Percentiles rank a stretch among this genome's conserved stretches.
Evolutionary conservation across 352 stramenopile genomes (phyloP).

Genomic region (Phytophthora tentaculata): DNA sequence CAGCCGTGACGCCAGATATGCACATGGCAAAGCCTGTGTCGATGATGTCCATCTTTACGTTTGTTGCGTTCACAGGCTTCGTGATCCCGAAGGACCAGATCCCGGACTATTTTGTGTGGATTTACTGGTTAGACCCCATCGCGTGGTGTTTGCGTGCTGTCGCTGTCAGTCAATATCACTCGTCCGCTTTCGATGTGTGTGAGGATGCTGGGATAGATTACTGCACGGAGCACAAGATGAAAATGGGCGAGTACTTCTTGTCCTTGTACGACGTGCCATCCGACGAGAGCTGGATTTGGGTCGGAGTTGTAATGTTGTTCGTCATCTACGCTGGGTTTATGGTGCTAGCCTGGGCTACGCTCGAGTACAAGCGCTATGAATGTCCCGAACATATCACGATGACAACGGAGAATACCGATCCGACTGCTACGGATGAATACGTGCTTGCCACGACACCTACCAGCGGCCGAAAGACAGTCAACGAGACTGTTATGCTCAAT

Average conservation of each 20-base stretch:
- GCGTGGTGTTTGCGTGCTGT: not conserved
- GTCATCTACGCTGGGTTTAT: conserved; percentile 47
- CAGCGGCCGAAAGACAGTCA: conserved; percentile 12
- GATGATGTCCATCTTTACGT: conserved; percentile 66
- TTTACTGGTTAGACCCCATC: not conserved
- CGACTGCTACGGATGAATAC: conserved; percentile 8
- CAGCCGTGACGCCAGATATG: not conserved
- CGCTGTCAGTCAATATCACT: not conserved
- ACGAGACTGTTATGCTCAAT: conserved; percentile 10
- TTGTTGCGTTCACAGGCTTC: conserved; percentile 6
- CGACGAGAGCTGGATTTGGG: not conserved
- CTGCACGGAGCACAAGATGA: not conserved
- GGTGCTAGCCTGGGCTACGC: conserved; percentile 21
- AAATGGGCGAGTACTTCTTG: conserved; percentile 23
- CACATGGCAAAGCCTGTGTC: conserved; percentile 22
- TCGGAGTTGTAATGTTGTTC: conserved; percentile 45
- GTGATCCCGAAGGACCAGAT: not conserved
- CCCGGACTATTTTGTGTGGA: not conserved
- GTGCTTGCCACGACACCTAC: conserved; percentile 15
- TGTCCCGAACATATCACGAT: conserved; percentile 4
- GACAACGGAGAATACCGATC: conserved; percentile 1
- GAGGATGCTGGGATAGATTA: not conserved
- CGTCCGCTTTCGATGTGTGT: conserved; percentile 19
- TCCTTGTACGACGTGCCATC: conserved; percentile 10
- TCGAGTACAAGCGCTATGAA: not conserved